A percentile compares a stretch with the other conserved stretches of the same genome.
Conservation (phyloP, 257 asterid genomes). For the Agastache rugosa region DNA sequence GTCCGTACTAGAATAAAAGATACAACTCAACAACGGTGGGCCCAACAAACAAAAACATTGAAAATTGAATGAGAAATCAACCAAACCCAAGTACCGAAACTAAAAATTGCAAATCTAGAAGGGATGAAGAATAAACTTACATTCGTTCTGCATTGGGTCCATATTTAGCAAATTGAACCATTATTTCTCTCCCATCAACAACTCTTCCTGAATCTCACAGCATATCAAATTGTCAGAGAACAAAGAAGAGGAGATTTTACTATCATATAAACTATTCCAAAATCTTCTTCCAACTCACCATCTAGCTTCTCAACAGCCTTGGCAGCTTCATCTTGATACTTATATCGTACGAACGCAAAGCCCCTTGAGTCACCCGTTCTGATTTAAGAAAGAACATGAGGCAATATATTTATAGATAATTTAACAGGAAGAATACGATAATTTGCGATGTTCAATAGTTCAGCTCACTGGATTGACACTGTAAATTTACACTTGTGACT, state of each 20-base stretch:
- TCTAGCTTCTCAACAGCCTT: conserved; percentile 96
- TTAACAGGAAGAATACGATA: not conserved
- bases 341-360: conserved; percentile 66
- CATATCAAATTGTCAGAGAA: conserved; percentile 47
- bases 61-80: not conserved
- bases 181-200: conserved; percentile 97
- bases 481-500: not conserved
- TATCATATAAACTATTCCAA: not conserved
- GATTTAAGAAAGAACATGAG: not conserved
- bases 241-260: not conserved
- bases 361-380: conserved; percentile 99
- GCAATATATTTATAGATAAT: not conserved
- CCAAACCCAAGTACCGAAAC: not conserved
- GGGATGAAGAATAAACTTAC: conserved; percentile 43
- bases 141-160: conserved; percentile 95
- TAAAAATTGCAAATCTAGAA: not conserved
- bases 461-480: not conserved
- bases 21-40: not conserved
- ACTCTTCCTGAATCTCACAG: conserved; percentile 61
- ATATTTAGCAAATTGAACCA: conserved; percentile 96
- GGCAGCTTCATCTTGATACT: conserved; percentile 92
- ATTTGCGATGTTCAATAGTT: not conserved
- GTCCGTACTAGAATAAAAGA: not conserved
- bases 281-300: conserved; percentile 52
- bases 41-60: not conserved